A percentile compares a stretch with the other conserved stretches of the same genome.
Conservation (phyloP, 257 asterid genomes). For the Solanum bukasovii region DNA sequence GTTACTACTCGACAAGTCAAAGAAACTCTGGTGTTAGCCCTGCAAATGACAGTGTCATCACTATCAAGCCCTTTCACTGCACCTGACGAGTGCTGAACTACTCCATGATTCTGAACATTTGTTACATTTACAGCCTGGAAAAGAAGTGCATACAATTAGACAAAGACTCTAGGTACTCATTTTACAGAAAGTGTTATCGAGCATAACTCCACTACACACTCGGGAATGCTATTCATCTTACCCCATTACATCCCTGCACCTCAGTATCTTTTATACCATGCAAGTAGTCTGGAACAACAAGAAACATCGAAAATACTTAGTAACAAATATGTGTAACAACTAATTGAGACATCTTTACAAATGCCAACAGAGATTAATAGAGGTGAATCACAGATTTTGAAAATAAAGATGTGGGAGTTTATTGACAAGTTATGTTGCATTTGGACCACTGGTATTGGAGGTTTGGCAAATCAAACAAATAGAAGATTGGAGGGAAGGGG, state of each 20-base stretch:
- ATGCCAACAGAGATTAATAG: not conserved
- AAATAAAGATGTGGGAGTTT: not conserved
- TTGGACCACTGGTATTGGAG: not conserved
- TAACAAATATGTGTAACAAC: not conserved
- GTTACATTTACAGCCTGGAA: constrained; percentile 52
- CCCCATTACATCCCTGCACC: constrained; percentile 52
- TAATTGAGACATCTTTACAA: not conserved
- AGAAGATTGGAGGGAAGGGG: not conserved
- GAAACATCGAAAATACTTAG: not conserved
- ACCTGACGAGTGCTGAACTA: constrained; percentile 5
- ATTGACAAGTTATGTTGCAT: not conserved
- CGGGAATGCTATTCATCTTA: constrained; percentile 6
- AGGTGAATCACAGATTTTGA: not conserved
- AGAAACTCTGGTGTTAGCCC: constrained; percentile 69
- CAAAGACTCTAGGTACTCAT: not conserved
- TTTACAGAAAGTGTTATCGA: too few relatives aligned
- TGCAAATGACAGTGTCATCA: constrained; percentile 28
- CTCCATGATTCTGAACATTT: constrained; percentile 8
- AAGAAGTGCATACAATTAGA: not conserved
- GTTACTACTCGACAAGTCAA: constrained; percentile 76
- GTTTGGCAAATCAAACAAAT: not conserved
- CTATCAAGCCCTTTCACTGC: constrained; percentile 6
- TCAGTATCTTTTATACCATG: constrained; percentile 72
- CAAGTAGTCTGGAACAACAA: constrained; percentile 57
- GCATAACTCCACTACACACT: not conserved